Base-by-base conservation (phyloP, 441 rosid genomes). In the Gossypium armourianum region DNA sequence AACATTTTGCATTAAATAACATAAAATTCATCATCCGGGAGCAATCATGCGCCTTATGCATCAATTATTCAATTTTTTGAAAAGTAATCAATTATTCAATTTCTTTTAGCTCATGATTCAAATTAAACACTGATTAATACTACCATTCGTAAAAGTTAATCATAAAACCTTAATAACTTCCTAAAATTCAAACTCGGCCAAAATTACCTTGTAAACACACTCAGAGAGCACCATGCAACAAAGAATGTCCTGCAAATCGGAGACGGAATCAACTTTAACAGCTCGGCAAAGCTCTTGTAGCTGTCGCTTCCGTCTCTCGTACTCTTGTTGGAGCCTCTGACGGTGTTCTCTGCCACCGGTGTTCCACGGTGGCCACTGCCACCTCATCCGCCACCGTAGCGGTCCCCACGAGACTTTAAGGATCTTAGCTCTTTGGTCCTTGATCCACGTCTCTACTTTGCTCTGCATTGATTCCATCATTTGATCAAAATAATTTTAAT, bases 221-320 rank as follows among this genome's bases (percentile, higher is more conserved):
- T 91, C 96, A 4, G 97, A 86, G 58, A 91, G 89, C 61, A 93
- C 93, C 98, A 93, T 90, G 87, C 95, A 93, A 70, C 98, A 91
- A 78, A 93, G 91, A 29, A 93, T 83, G 70, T 91, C 98, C 79
- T 88, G 97, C 75, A 91, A 82, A 61, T 93, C 98, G n/a, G 92
- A 76, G 65, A 91, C 75, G 1, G 98, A 91, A 7, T 87, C 97
- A 1, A 90, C 96, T 81, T 91, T 87, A 56, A 88, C 81, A 32
- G 92, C 90, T 73, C 59, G 78, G 68, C 96, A 87, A 67, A 93
- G 96, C 75, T 90, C 90, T 73, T 84, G 87, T 68, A 93, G 87
- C 81, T 89, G 97, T 74, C 73, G 83, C 72, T 83, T 80, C 52
- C 91, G 82, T 66, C 85, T 86, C 84, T 86, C 92, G 72, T 81